Conservation (phyloP, 2,329 filamentous ascomycete species). For the Calcarisporium arbuscula region DNA sequence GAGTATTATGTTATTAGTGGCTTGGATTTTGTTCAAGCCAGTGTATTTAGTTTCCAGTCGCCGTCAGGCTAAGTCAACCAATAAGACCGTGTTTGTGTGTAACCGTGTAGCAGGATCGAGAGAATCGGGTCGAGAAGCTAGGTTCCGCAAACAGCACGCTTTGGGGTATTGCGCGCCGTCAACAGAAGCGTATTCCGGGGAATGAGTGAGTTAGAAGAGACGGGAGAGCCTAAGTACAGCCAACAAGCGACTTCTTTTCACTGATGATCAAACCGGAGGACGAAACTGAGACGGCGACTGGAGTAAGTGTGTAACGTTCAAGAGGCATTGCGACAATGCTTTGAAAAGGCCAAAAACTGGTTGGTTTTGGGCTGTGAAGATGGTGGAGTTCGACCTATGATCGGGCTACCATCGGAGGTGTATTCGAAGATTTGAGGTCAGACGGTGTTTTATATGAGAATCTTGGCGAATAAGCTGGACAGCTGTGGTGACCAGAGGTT, state of each 20-base stretch:
- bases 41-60: constrained; percentile 42
- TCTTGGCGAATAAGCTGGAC: no score
- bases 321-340: constrained; percentile 50
- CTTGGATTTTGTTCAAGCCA: constrained; percentile 25
- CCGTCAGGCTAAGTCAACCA: constrained; percentile 45
- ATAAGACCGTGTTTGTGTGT: constrained; percentile 37
- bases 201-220: constrained; percentile 27
- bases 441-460: no score
- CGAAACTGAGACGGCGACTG: constrained; percentile 59
- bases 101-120: constrained; percentile 25
- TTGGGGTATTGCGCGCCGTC: constrained; percentile 15
- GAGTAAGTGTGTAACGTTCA: constrained; percentile 42
- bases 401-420: no score
- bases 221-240: constrained; percentile 33
- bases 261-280: constrained; percentile 53
- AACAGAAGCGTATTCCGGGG: constrained; percentile 32
- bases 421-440: no score
- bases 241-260: no score
- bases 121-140: constrained; percentile 28
- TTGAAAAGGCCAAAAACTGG: constrained; percentile 14
- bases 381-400: no score
- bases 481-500: no score
- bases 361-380: constrained; percentile 1
- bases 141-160: constrained; percentile 34
- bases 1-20: constrained; percentile 14